These are phyloP conservation scores for Ustilago esculenta DNA, from an alignment of 1,284 basidiomycete species.

Conservation along the genomic window DNA sequence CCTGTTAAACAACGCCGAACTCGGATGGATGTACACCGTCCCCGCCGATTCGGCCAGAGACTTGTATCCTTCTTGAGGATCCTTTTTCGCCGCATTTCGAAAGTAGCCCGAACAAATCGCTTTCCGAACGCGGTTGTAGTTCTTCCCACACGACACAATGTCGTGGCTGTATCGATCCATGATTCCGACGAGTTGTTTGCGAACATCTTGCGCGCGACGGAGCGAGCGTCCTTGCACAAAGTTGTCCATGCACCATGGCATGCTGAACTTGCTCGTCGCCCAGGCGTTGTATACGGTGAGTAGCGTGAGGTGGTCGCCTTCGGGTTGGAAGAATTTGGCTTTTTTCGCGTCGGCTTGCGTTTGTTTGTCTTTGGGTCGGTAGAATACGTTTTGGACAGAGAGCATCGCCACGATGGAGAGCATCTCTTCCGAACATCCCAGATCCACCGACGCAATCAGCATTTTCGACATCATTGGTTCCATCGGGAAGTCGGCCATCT, in stretches of 20 bases:
- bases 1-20: constrained; percentile 94
- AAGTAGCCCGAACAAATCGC: constrained; percentile 88
- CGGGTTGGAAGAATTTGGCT: constrained; percentile 84
- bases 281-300: constrained; percentile 98
- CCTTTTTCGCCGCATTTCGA: constrained; percentile 75
- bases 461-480: constrained; percentile 96
- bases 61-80: constrained; percentile 78
- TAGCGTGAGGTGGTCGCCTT: constrained; percentile 94
- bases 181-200: constrained; percentile 95
- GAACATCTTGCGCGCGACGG: constrained; percentile 95
- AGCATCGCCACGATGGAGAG: constrained; percentile 97
- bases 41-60: constrained; percentile 85
- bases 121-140: constrained; percentile 91
- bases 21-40: constrained; percentile 96
- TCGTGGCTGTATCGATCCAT: constrained; percentile 99
- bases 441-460: constrained; percentile 96
- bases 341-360: constrained; percentile 98
- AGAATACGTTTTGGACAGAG: constrained; percentile 94
- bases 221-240: constrained; percentile 97
- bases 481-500: constrained; percentile 99
- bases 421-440: constrained; percentile 95
- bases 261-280: constrained; percentile 90
- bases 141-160: constrained; percentile 86
- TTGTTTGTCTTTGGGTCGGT: constrained; percentile 98
- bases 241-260: constrained; percentile 81